Base-by-base conservation (phyloP, 495 filamentous ascomycete genomes). In the Aspergillus olivimuriae region DNA sequence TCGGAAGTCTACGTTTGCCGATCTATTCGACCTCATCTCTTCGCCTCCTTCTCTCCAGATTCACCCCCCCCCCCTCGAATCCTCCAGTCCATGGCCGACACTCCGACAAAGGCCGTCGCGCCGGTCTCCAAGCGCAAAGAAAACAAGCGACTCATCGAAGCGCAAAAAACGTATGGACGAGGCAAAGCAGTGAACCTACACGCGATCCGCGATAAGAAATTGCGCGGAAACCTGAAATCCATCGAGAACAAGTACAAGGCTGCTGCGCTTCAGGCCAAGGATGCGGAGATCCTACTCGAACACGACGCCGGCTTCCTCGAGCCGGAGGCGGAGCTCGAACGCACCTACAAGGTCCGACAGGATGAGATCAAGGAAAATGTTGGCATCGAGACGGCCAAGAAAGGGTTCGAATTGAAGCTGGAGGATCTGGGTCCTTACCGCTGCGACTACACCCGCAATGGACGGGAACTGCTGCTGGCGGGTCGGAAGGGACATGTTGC, bases 401-500 rank as follows among this genome's bases (percentile, higher is more conserved):
- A 94, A 63, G 78, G 82, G 22, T 95, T 97, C 56, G 91, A 95
- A 53, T 61, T 98, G 57, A 89, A 84, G 62, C 68, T 98, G 28
- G 78, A 86, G 20, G 73, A 77, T 4, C 68, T 95, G 36, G 92
- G 92, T 2, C 92, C 91, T 20, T 98, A 98, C 51, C 68, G 78
- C 5, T 78, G 74, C 47, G 89, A 95, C 38, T 98, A 94, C 61
- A 88, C 87, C 8, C 74, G 88, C 23, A 96, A 94, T 56, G 92
- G 92, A 14, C 77, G 86, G 44, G 78, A 89, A 49, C 64, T 98
- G 20, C 66, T 98, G 28, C 64, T 98, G 36, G 89, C 84, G 41
- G 91, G 92, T 20, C 70, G 87, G 39, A 95, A 94, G 65, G 92
- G 92, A 12, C 92, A 98, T 83, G 72, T 98, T 53, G 90, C 92